These are phyloP conservation scores for Cyanodermella asteris DNA, from an alignment of 2,329 filamentous ascomycete species.

Conservation along the genomic window DNA sequence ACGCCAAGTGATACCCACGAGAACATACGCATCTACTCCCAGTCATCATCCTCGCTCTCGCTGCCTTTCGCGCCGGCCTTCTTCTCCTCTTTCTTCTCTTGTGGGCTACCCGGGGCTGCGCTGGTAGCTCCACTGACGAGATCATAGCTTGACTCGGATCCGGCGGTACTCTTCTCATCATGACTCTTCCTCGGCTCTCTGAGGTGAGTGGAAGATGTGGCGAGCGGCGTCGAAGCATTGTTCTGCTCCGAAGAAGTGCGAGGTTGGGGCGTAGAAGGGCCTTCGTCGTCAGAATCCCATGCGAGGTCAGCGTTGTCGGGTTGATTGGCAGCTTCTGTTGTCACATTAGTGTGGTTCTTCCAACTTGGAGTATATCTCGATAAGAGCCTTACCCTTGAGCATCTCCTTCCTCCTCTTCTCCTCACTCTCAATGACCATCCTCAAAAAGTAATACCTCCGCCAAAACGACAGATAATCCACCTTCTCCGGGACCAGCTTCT, in stretches of 20 bases:
- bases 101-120: constrained; percentile 47
- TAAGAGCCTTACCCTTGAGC: constrained; percentile 49
- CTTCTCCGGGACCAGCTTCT: constrained; percentile 78
- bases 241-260: no score
- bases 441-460: constrained; percentile 85
- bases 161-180: constrained; percentile 73
- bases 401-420: constrained; percentile 76
- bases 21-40: no score
- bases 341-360: not conserved
- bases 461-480: constrained; percentile 85
- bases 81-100: constrained; percentile 21
- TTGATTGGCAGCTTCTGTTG: no score
- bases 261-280: no score
- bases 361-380: not conserved
- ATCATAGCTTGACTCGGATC: constrained; percentile 92
- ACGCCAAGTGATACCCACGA: constrained; percentile 1
- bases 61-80: constrained; percentile 33
- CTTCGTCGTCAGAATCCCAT: no score
- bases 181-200: constrained; percentile 60
- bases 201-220: no score
- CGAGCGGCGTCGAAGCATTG: no score
- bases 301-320: no score
- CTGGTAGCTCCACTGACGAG: constrained; percentile 66
- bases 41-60: constrained; percentile 11
- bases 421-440: constrained; percentile 80